Evolutionary conservation across 2,329 filamentous ascomycete species (phyloP), one percentile per base, ranked within the genome.

Genomic region (Fusarium sp.): DNA sequence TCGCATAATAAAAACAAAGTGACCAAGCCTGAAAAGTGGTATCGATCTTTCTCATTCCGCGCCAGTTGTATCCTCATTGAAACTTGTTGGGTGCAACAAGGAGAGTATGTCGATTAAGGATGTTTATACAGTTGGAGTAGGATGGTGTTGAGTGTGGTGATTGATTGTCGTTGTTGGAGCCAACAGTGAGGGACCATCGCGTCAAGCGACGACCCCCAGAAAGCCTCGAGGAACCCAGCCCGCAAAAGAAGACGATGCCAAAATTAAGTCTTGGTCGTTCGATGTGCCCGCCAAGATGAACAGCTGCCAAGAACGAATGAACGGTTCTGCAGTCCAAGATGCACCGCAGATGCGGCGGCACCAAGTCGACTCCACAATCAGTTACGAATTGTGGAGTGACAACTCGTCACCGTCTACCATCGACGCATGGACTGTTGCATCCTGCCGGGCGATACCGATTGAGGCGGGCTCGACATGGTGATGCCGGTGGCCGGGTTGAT

Each of bases 401-500:
- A 63, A 68, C 65, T 62, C 53, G 61, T 16, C 43, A 61, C 39
- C 57, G 43, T 55, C 80, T 89, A 89, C 88, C 88, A 90, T 71
- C 86, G 84, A 68, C 85, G 83, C 69, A 88, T 82, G 57, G 80
- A 75, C 75, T 88, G 86, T 77, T 88, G 87, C 85, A 91, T 87
- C 78, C 88, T 85, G 78, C 84, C 84, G 67, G 89, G 89, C 46
- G 89, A 91, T 46, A 90, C 87, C 65, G 89, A 91, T 43, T 91
- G 91, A 28, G 95, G 94, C 73, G 95, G 95, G 84, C 94, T 97
- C 60, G 94, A 91, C 86, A 98, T 92, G 77, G 90, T 89, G 80
- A 94, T 90, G 78, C 96, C 94, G 61, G 95, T 98, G 74, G 89
- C 93, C 58, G 96, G 96, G 86, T 99, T 97, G 82, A 98, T 94